A percentile compares a stretch with the other conserved stretches of the same genome.
These are phyloP conservation scores for Colletotrichum kahawae DNA, from an alignment of 2,329 filamentous ascomycete genomes.

Conservation along the genomic window DNA sequence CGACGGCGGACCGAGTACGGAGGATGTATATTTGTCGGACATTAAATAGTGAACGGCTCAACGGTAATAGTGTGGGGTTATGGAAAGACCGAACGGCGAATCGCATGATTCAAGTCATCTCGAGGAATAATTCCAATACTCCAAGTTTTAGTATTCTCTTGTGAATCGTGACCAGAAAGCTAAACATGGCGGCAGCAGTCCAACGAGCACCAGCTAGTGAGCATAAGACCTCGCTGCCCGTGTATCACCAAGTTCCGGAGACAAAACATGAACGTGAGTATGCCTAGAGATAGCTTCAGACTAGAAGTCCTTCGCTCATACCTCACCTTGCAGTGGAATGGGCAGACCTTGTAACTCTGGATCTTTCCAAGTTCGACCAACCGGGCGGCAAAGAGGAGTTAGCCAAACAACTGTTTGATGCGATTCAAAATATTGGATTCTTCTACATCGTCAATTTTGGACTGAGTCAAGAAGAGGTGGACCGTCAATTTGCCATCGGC, in stretches of 20 bases:
- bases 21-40: background rate
- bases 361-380: conserved; percentile 57
- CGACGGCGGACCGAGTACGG: background rate
- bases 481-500: conserved; percentile 65
- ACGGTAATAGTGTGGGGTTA: background rate
- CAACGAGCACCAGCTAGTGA: background rate
- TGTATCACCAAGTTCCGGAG: conserved; percentile 38
- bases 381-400: conserved; percentile 60
- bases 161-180: background rate
- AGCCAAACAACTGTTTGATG: conserved; percentile 59
- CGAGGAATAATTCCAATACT: background rate
- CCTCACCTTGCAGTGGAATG: conserved; percentile 42
- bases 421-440: conserved; percentile 57
- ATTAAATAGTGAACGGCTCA: background rate
- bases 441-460: conserved; percentile 70
- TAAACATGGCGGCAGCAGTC: background rate
- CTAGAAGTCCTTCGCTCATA: background rate
- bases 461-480: conserved; percentile 63
- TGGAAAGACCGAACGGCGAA: background rate
- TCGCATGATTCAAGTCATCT: background rate
- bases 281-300: background rate
- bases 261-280: conserved; percentile 37
- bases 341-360: conserved; percentile 63
- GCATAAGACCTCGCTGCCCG: conserved; percentile 26
- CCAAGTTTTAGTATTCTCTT: rapidly evolving